Conservation (phyloP, 2,329 filamentous ascomycete species). For the Balansia obtecta region DNA sequence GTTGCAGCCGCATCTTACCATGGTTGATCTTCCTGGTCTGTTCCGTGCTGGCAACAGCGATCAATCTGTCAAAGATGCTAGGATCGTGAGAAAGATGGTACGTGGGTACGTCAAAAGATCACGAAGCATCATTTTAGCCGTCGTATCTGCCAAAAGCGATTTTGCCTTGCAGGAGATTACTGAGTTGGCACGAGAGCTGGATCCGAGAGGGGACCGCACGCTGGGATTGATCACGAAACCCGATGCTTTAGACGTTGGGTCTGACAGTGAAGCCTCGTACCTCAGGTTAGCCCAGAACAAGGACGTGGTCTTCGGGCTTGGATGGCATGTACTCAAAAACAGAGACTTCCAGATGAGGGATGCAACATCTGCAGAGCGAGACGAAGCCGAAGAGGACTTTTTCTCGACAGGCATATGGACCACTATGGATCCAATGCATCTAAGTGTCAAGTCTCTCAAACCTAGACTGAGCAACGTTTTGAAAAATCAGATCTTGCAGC, state of each 20-base stretch:
- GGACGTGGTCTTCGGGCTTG: slow-evolving; percentile 33
- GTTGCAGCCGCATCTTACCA: slow-evolving; percentile 36
- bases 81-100: slow-evolving; percentile 23
- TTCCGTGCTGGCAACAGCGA: slow-evolving; percentile 31
- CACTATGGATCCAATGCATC: slow-evolving; percentile 16
- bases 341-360: slow-evolving; percentile 20
- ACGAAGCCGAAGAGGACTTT: slow-evolving; percentile 28
- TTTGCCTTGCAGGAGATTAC: slow-evolving; percentile 41
- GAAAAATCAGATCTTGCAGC: slow-evolving; percentile 29
- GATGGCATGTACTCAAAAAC: slow-evolving; percentile 42
- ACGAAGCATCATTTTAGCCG: slow-evolving; percentile 47
- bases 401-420: slow-evolving; percentile 30
- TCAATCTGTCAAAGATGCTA: slow-evolving; percentile 24
- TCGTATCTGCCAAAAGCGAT: slow-evolving; percentile 42
- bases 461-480: slow-evolving; percentile 38
- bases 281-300: slow-evolving; percentile 31
- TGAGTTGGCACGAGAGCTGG: slow-evolving; percentile 2
- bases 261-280: slow-evolving; percentile 27
- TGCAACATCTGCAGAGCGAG: slow-evolving; percentile 20
- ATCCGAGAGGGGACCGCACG: slow-evolving; percentile 25
- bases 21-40: slow-evolving; percentile 47
- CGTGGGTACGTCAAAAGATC: slow-evolving; percentile 41
- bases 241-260: slow-evolving; percentile 22
- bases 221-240: slow-evolving; percentile 47
- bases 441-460: slow-evolving; percentile 37